Percentiles rank a stretch among this genome's conserved stretches.
These are phyloP conservation scores for Flaveria bidentis DNA, from an alignment of 129 eudicot species.

Conservation along the genomic window DNA sequence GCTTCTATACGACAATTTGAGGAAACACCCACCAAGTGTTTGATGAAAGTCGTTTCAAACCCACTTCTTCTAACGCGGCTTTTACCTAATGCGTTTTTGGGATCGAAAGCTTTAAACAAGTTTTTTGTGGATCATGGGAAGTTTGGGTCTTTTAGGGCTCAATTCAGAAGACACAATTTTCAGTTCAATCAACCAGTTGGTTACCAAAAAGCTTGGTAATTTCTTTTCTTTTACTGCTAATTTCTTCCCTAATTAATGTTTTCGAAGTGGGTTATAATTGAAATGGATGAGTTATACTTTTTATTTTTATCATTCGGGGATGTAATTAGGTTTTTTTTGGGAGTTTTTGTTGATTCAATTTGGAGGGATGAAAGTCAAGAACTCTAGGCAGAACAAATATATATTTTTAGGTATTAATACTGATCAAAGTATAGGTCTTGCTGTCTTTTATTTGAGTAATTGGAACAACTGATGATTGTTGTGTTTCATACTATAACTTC, in stretches of 20 bases:
- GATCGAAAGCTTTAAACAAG: slow-evolving; percentile 43
- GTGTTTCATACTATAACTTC: not conserved
- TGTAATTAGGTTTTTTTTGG: slow-evolving; percentile 3
- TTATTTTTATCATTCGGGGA: not conserved
- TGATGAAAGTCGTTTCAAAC: slow-evolving; percentile 36
- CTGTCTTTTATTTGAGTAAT: slow-evolving; percentile 6
- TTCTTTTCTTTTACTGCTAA: not conserved
- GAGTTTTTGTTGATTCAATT: not conserved
- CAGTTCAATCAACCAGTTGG: slow-evolving; percentile 36
- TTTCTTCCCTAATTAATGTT: not conserved
- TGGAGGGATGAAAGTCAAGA: not conserved
- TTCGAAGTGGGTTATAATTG: not conserved
- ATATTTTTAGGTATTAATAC: not conserved
- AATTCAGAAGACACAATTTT: slow-evolving; percentile 30
- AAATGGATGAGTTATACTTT: not conserved
- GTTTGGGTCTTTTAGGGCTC: slow-evolving; percentile 32
- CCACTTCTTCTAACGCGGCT: slow-evolving; percentile 36
- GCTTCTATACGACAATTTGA: slow-evolving; percentile 31
- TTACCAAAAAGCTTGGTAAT: slow-evolving; percentile 36
- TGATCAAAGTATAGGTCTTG: not conserved
- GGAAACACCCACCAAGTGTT: slow-evolving; percentile 30
- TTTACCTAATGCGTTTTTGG: slow-evolving; percentile 35
- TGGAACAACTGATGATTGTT: not conserved
- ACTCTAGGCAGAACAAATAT: slow-evolving; percentile 17
- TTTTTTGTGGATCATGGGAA: slow-evolving; percentile 33